phyloP scores from a whole-genome alignment of 2,329 filamentous ascomycete species.

The Neofusicoccum sp. region DNA sequence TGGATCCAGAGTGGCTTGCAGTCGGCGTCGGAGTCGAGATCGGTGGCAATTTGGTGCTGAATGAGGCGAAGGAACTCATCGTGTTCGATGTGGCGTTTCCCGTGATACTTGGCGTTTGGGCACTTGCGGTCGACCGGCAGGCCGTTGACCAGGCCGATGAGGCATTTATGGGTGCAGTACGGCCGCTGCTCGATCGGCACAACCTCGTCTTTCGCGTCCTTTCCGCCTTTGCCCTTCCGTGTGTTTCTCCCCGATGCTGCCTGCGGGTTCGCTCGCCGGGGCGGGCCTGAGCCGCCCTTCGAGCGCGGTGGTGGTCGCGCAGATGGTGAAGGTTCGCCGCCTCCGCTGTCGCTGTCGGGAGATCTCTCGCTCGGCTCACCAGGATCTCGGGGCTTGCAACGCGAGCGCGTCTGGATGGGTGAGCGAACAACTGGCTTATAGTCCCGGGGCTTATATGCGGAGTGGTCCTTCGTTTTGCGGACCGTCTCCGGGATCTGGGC shows the following conservation, averaged over 20 bases:
- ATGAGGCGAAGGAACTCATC: constrained; percentile 32
- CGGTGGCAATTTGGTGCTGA: constrained; percentile 29
- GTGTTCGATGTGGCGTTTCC: constrained; percentile 26
- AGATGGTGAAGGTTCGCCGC: too few relatives aligned
- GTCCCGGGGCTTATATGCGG: constrained; percentile 22
- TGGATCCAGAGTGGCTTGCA: constrained; percentile 28
- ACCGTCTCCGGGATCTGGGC: constrained; percentile 22
- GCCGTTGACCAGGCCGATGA: constrained; percentile 36
- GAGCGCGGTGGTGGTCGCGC: too few relatives aligned
- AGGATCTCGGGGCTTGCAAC: too few relatives aligned
- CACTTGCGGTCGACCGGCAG: constrained; percentile 34
- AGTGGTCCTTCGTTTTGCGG: neutral
- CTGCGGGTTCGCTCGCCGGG: neutral
- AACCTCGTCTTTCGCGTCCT: too few relatives aligned
- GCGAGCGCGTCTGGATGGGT: neutral
- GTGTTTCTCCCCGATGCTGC: neutral
- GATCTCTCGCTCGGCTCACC: neutral
- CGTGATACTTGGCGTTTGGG: constrained; percentile 41
- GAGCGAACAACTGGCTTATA: neutral
- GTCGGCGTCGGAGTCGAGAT: constrained; percentile 29
- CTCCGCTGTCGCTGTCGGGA: neutral
- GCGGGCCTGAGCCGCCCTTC: neutral
- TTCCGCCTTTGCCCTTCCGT: too few relatives aligned
- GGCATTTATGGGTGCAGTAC: constrained; percentile 44
- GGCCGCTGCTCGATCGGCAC: constrained; percentile 18